Evolutionary conservation across 1,139 yeast species (phyloP).

Genomic region (Kurtzmaniella quercitrusa): DNA sequence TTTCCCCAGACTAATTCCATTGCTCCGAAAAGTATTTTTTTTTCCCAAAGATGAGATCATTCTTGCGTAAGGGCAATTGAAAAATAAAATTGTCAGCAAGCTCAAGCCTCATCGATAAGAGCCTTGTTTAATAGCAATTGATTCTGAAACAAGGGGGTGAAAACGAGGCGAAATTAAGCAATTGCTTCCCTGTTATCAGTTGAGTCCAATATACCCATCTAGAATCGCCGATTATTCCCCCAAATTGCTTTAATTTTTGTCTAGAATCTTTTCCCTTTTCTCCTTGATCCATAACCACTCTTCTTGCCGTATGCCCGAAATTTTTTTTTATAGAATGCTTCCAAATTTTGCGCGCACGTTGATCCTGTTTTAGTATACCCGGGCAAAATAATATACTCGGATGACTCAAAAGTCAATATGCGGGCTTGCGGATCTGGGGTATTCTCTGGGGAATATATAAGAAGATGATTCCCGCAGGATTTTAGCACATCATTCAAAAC

Average conservation of each 20-base stretch:
- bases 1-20: slow-evolving; percentile 3
- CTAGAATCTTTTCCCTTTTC: neutral
- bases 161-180: too few species aligned
- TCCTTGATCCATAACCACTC: neutral
- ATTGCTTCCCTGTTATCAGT: too few species aligned
- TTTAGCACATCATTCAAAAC: neutral
- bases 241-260: neutral
- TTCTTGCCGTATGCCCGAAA: neutral
- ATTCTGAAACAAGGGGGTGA: too few species aligned
- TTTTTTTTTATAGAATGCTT: neutral
- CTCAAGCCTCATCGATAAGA: neutral
- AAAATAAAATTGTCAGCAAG: neutral
- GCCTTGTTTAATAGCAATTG: neutral
- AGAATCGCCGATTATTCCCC: too few species aligned
- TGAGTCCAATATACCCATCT: too few species aligned
- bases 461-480: neutral
- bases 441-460: slow-evolving; percentile 5
- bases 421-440: slow-evolving; percentile 9
- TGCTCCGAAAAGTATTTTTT: neutral
- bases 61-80: neutral
- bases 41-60: neutral
- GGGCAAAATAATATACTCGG: neutral
- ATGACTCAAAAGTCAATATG: slow-evolving; percentile 4
- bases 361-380: neutral
- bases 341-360: neutral